phyloP scores from a whole-genome alignment of 768 basidiomycete genomes.

The Hygrophorus russula region DNA sequence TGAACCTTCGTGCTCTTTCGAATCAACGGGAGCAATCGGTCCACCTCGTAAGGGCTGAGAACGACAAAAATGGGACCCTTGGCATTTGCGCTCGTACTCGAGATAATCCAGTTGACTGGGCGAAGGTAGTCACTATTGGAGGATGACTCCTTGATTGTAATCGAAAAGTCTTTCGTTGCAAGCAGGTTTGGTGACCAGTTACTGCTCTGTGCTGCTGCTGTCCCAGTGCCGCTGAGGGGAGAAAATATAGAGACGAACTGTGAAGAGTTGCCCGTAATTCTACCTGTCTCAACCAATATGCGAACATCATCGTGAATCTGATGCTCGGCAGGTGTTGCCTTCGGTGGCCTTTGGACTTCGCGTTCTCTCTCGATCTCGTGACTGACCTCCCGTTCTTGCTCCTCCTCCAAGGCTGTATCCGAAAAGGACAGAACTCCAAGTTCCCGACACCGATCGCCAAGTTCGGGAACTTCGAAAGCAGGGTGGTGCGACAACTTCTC shows the following conservation, averaged over 20 bases:
- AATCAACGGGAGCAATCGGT: slow-evolving; percentile 24
- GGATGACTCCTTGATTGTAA: slow-evolving; percentile 13
- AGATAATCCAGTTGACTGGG: slow-evolving; percentile 34
- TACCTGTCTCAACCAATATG: slow-evolving; percentile 19
- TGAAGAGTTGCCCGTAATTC: slow-evolving; percentile 7
- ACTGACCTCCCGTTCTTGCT: slow-evolving; percentile 38
- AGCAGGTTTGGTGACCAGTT: slow-evolving; percentile 16
- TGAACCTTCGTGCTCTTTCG: slow-evolving; percentile 18
- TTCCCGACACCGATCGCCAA: slow-evolving; percentile 15
- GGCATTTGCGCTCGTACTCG: slow-evolving; percentile 6
- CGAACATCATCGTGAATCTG: slow-evolving; percentile 15
- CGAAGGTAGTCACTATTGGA: slow-evolving; percentile 20
- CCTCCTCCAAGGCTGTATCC: slow-evolving; percentile 26
- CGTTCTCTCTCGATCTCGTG: slow-evolving; percentile 32
- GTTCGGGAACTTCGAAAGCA: slow-evolving; percentile 8
- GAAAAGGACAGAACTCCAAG: slow-evolving; percentile 17
- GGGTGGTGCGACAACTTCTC: not conserved
- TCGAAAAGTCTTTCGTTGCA: slow-evolving; percentile 23
- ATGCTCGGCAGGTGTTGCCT: slow-evolving; percentile 17
- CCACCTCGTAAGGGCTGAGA: slow-evolving; percentile 31
- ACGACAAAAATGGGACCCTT: slow-evolving; percentile 16
- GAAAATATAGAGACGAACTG: slow-evolving; percentile 15
- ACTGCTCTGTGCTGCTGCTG: slow-evolving; percentile 4
- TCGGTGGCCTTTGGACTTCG: slow-evolving; percentile 25
- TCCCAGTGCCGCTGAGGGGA: slow-evolving; percentile 5